phyloP scores from a whole-genome alignment of 441 rosid genomes.

The Cnidoscolus chayamansa region DNA sequence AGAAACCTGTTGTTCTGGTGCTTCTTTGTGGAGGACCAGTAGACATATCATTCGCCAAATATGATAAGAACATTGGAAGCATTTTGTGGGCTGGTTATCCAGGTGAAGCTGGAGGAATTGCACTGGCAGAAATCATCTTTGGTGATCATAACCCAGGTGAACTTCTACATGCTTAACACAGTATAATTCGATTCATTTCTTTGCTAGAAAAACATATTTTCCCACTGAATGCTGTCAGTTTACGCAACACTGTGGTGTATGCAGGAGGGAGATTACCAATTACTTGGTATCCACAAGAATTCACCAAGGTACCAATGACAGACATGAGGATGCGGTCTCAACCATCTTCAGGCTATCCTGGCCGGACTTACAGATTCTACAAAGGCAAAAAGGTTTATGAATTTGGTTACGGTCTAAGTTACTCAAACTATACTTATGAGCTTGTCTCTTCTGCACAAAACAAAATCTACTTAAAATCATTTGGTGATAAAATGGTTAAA shows the following conservation, averaged over 20 bases:
- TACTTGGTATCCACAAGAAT: constrained; percentile 83
- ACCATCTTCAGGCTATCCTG: constrained; percentile 59
- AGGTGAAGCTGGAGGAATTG: constrained; percentile 74
- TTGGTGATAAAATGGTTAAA: background rate
- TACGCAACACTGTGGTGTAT: constrained; percentile 17
- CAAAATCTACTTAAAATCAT: constrained; percentile 35
- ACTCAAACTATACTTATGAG: constrained; percentile 55
- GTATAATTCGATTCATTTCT: background rate
- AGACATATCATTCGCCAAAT: constrained; percentile 62
- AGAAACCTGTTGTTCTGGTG: constrained; percentile 57
- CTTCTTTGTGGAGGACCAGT: constrained; percentile 87
- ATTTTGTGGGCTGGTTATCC: constrained; percentile 93
- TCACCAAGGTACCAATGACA: constrained; percentile 64
- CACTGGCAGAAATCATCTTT: constrained; percentile 68
- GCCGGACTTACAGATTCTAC: constrained; percentile 83
- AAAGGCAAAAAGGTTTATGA: constrained; percentile 53
- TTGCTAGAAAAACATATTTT: background rate
- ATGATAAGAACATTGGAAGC: constrained; percentile 51
- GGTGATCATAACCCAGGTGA: constrained; percentile 83
- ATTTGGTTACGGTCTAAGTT: constrained; percentile 77
- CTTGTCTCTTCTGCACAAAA: constrained; percentile 29
- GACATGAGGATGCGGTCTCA: constrained; percentile 87
- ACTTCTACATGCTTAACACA: background rate
- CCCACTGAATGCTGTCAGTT: background rate
- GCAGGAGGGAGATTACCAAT: constrained; percentile 78